Evolutionary conservation across 1,139 yeast species (phyloP).

Genomic region (Sugiyamaella japonica): DNA sequence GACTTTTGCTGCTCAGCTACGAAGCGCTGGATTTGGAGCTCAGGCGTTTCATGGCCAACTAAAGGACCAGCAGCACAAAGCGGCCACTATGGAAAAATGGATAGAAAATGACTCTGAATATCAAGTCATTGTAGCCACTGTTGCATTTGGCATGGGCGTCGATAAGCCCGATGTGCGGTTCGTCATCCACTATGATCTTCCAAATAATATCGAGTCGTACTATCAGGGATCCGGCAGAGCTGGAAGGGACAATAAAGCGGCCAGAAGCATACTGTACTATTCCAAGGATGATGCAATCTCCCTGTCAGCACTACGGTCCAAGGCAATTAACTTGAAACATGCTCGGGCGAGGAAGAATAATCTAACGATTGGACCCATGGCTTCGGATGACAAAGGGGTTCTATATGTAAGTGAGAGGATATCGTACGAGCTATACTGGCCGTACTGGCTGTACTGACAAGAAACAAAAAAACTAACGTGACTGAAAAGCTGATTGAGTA

Average conservation of each 20-base stretch:
- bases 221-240: constrained; percentile 96
- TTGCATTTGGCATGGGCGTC: constrained; percentile 96
- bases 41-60: constrained; percentile 86
- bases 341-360: not conserved
- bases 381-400: constrained; percentile 1
- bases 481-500: constrained; percentile 62
- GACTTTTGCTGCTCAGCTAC: constrained; percentile 60
- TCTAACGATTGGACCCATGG: not conserved
- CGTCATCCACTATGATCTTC: constrained; percentile 81
- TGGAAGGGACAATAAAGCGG: constrained; percentile 81
- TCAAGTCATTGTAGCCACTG: constrained; percentile 59
- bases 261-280: constrained; percentile 63
- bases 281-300: constrained; percentile 41
- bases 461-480: not conserved
- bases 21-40: constrained; percentile 57
- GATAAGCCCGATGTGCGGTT: constrained; percentile 90
- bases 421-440: no score
- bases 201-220: constrained; percentile 84
- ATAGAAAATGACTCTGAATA: constrained; percentile 40
- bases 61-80: constrained; percentile 51
- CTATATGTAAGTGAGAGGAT: constrained; percentile 9
- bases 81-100: constrained; percentile 67
- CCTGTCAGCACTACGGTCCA: not conserved
- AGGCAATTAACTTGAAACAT: not conserved
- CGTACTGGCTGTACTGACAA: no score